phyloP scores from a whole-genome alignment of 495 filamentous ascomycete genomes.

The Geopyxis carbonaria region DNA sequence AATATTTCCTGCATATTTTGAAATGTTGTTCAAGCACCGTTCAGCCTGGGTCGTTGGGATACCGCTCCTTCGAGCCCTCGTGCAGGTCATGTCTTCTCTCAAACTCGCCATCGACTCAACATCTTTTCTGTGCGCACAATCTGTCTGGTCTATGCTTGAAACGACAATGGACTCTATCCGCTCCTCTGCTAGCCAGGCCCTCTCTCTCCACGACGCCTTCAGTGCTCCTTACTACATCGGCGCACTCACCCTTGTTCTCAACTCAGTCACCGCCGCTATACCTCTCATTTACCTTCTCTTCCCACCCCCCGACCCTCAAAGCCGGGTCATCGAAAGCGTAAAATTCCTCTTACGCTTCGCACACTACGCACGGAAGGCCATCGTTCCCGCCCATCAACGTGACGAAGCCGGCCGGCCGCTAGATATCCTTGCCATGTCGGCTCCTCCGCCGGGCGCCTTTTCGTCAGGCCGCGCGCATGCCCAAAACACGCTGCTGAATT shows the following conservation, averaged over 20 bases:
- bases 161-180: slow-evolving; percentile 29
- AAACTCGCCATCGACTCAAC: slow-evolving; percentile 35
- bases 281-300: slow-evolving; percentile 27
- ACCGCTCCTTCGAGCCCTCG: slow-evolving; percentile 38
- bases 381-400: slow-evolving; percentile 1
- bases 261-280: slow-evolving; percentile 32
- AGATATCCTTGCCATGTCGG: slow-evolving; percentile 10
- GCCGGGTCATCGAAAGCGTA: slow-evolving; percentile 3
- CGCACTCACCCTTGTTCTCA: slow-evolving; percentile 27
- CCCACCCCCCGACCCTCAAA: slow-evolving; percentile 1
- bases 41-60: slow-evolving; percentile 42
- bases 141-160: slow-evolving; percentile 31
- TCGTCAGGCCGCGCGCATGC: slow-evolving; percentile 5
- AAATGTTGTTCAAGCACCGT: slow-evolving; percentile 31
- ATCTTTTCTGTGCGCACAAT: slow-evolving; percentile 29
- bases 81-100: slow-evolving; percentile 31
- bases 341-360: slow-evolving; percentile 16
- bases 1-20: slow-evolving; percentile 51
- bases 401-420: slow-evolving; percentile 7
- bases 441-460: slow-evolving; percentile 6
- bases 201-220: slow-evolving; percentile 28
- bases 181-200: slow-evolving; percentile 22
- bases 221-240: slow-evolving; percentile 28
- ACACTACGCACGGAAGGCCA: slow-evolving; percentile 10
- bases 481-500: not conserved